Evolutionary conservation across 2,329 filamentous ascomycete species (phyloP), one percentile per base, ranked within the genome.

Genomic region (Sclerotinia nivalis): DNA sequence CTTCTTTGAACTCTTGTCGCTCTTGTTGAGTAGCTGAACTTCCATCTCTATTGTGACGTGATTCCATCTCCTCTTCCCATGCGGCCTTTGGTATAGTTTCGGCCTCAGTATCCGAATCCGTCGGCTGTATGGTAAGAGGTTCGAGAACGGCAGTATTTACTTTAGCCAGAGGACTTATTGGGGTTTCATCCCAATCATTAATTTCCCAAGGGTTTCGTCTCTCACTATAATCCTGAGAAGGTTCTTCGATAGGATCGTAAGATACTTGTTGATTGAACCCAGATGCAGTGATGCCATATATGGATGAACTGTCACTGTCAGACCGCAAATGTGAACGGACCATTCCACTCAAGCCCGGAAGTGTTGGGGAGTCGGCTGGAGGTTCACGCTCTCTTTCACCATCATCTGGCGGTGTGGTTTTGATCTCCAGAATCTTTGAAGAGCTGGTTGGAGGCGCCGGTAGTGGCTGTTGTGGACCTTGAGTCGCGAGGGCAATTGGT

Each of bases 301-400:
- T 84, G 0, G 93, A 96, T 0, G 95, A 98, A 20, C 88, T 86
- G 70, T 90, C 90, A 80, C 95, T 98, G 73, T 90, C 88, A 47
- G 88, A 88, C 65, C 96, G 89, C 54, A 98, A 82, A 82, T 98
- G 96, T 72, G 94, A 90, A 45, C 91, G 88, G 59, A 97, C 89
- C 83, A 97, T 87, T 2, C 91, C 91, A 76, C 90, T 95, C 22
- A 97, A 83, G 0, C 92, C 93, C 25, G 82, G 82, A 28, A 97
- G 82, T 0, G 93, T 96, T 0, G 94, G 93, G 0, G 93, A 97
- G 76, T 97, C 93, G 6, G 71, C 72, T 49, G 75, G 73, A 34
- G 68, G 58, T 18, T 69, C 66, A 40, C 69, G 31, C 31, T 55
- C 50, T 68, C 61, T 59, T 18, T 40, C 31, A 12, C 28, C 43